Evolutionary conservation across 768 basidiomycete genomes (phyloP), one percentile per base, ranked within the genome.

Genomic region (Tricholoma flavovirens): DNA sequence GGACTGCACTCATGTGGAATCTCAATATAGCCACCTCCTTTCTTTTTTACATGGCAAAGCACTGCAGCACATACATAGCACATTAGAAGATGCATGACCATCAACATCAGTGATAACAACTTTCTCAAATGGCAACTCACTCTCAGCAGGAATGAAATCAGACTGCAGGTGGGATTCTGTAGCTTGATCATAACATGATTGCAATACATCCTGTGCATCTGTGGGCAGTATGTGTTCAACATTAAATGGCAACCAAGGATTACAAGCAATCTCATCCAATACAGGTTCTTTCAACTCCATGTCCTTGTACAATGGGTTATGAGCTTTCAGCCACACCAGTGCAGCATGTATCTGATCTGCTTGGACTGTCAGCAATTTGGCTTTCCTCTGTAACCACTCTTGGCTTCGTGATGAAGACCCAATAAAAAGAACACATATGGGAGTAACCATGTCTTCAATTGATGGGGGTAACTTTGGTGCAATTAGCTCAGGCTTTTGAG

Each of bases 201-300:
- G 22, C 46, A 49, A 15, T 3, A 22, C 12, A 5, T 40, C 52
- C n/a, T n/a, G n/a, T 9, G n/a, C 24, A 9, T n/a, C 30, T n/a
- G 4, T 15, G 10, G 54, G 55, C 4, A 12, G 6, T 9, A 56
- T 24, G 21, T 56, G 54, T 33, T 59, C 50, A n/a, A 59, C 17
- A 55, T 55, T 50, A 43, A 52, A 56, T 5, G 58, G 58, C 11
- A 59, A 24, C n/a, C n/a, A n/a, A n/a, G n/a, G n/a, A n/a, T n/a
- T n/a, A 49, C 3, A 5, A 3, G 12, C 6, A 59, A 22, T 3
- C 38, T 17, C n/a, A 26, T 54, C 10, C 2, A 59, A 17, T 1
- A 55, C 57, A 8, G n/a, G n/a, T n/a, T 35, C 22, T 45, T 17
- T 45, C 40, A 21, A 42, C n/a, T n/a, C n/a, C n/a, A n/a, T 42